Base-by-base conservation (phyloP, 805 yeast species). In the Sungouiozyma ichnusensis region DNA sequence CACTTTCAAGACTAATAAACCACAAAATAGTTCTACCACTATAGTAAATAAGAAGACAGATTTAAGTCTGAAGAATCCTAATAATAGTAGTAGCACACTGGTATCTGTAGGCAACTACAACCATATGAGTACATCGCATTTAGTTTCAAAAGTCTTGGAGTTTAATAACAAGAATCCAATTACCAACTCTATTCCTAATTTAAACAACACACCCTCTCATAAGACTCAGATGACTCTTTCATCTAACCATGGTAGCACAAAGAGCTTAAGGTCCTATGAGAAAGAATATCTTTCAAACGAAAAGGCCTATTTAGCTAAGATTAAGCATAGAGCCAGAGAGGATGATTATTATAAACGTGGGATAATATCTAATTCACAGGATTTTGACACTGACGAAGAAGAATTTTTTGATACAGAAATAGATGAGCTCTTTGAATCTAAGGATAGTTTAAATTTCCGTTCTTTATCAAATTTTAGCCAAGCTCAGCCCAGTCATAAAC, bases 261-360 rank as follows among this genome's bases (percentile, higher is more conserved):
- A 29, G n/a, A 48, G 43, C 33, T 48, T 31, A 27, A 44, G 53
- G 38, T 39, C 50, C 3, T 54, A 53, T 37, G 54, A 59, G 36
- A 50, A 54, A 18, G 63, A 57, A 38, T 61, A 62, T 38, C 56
- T 58, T 1, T 45, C 78, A 3, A 88, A 82, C 52, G 92, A 84
- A 54, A 71, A 71, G 51, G 73, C 77, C 1, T 83, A 83, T 51
- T 59, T 84, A 44, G 74, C 72, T 43, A 75, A 75, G 53, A 73
- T 83, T 53, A 71, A 73, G 44, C 77, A 77, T 48, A 79, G 75
- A 47, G 64, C 68, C 33, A 72, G 67, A 3, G 85, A 82, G 55
- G 92, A 83, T 57, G 92, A 83, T 51, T 81, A 81, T 57, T 79
- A 81, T 54, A 79, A 85, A 11, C 77, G 77, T 49, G 85, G 81